These are phyloP conservation scores for Ophiostoma ips DNA, from an alignment of 2,329 filamentous ascomycete genomes.

Conservation along the genomic window DNA sequence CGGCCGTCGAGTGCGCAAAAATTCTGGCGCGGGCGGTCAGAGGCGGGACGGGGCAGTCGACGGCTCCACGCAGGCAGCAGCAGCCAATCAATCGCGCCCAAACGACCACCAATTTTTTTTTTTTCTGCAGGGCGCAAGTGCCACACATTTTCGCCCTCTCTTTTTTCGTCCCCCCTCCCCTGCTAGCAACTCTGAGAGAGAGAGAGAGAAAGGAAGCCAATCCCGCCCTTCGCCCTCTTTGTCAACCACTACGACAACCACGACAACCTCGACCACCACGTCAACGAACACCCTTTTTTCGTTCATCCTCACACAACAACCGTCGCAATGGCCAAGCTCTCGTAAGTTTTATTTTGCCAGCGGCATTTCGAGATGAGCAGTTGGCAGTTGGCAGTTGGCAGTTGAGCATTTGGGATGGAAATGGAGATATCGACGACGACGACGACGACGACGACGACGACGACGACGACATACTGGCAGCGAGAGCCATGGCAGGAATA, in stretches of 20 bases:
- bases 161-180: not conserved
- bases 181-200: not conserved
- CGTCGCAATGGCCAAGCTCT: constrained; percentile 44
- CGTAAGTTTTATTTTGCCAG: constrained; percentile 32
- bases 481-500: no score
- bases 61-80: not conserved
- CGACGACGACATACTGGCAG: no score
- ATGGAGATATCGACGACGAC: not conserved
- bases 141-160: not conserved
- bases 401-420: not conserved
- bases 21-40: not conserved
- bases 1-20: not conserved
- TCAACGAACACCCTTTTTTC: not conserved
- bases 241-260: not conserved
- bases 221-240: not conserved
- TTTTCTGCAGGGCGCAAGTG: not conserved
- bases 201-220: not conserved
- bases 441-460: not conserved
- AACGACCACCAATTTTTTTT: not conserved
- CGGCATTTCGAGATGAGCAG: not conserved
- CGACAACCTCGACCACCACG: not conserved
- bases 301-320: constrained; percentile 4
- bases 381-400: not conserved
- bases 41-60: not conserved
- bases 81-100: not conserved